Base-by-base conservation (phyloP, 148 eudicot genomes). In the Polygonum maritimum region DNA sequence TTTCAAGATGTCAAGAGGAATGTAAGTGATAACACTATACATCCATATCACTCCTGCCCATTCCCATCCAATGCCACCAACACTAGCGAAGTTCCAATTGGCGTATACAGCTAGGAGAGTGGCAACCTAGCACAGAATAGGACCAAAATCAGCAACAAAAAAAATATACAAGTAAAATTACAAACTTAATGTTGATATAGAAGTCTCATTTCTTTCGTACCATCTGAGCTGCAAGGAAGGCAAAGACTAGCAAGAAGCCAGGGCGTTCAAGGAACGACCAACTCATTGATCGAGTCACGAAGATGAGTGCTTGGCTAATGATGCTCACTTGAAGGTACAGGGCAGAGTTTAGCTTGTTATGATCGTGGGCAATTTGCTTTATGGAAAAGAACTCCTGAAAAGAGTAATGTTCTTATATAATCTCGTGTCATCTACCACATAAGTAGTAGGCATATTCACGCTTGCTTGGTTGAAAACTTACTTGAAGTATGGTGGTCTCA, bases 321-420 rank as follows among this genome's bases (percentile, higher is more conserved):
- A 93, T 93, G 79, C 98, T 93, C 79, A 93, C 96, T 93, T 93
- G 98, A 62, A 93, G 92, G 86, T 93, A 93, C 26, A 93, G 76
- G 8, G 94, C 98, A 40, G 98, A 93, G 0, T 87, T 89, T 18
- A 93, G 81, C 83, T 91, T 88, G 41, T 85, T 87, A 12, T 33
- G 63, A 41, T 83, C 80, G 21, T 57, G 76, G 51, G 62, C 77
- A 38, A 93, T 83, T 35, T 91, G 81, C 69, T 74, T 88, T 26
- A 93, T 89, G 3, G 84, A 84, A 9, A 92, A 88, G n/a, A 10
- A 41, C 0, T 82, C 41, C 97, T 89, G 81, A 58, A 78, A 78
- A 78, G 14, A 60, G 18, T 7, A 52, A 36, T 19, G 63, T 7
- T 7, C 6, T 40, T 71, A 7, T 40, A 22, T 22, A 3, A 1